phyloP scores from a whole-genome alignment of 352 stramenopile species.

The Thalassiosira mediterranea region DNA sequence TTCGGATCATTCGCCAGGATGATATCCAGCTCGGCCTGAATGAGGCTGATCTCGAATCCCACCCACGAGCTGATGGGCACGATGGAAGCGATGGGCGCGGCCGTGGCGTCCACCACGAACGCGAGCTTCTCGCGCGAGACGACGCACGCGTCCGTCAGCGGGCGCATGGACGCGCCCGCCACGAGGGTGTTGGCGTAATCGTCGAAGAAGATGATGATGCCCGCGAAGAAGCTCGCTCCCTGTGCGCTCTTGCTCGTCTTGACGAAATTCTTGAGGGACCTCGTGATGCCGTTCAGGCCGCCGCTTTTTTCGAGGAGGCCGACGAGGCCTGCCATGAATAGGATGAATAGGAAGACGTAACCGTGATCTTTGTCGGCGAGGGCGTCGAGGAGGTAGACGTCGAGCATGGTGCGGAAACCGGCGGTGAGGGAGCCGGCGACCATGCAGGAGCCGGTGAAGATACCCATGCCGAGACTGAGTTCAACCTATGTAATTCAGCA shows the following conservation, averaged over 20 bases:
- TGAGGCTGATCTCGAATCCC: constrained; percentile 75
- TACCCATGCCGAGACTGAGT: constrained; percentile 66
- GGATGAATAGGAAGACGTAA: constrained; percentile 74
- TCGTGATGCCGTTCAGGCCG: constrained; percentile 67
- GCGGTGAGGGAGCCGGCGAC: constrained; percentile 50
- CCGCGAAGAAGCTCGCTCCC: constrained; percentile 47
- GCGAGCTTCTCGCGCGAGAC: constrained; percentile 78
- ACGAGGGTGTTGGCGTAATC: constrained; percentile 80
- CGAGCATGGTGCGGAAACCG: constrained; percentile 64
- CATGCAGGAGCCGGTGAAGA: constrained; percentile 77
- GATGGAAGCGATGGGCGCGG: constrained; percentile 66
- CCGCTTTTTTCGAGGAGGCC: constrained; percentile 71
- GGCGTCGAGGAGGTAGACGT: constrained; percentile 69
- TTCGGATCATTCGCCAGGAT: constrained; percentile 45
- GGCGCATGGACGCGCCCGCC: constrained; percentile 65
- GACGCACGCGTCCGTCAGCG: constrained; percentile 62
- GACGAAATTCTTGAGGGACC: constrained; percentile 49
- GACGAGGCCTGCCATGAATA: constrained; percentile 76
- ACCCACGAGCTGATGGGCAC: constrained; percentile 77
- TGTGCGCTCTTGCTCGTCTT: constrained; percentile 56
- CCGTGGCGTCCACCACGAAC: constrained; percentile 74
- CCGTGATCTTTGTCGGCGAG: constrained; percentile 52
- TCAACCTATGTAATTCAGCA: constrained; percentile 66
- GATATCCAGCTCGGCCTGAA: constrained; percentile 68
- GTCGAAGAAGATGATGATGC: constrained; percentile 72